Evolutionary conservation across 805 yeast species (phyloP), one percentile per base, ranked within the genome.

Genomic region (Myxozyma neglecta): DNA sequence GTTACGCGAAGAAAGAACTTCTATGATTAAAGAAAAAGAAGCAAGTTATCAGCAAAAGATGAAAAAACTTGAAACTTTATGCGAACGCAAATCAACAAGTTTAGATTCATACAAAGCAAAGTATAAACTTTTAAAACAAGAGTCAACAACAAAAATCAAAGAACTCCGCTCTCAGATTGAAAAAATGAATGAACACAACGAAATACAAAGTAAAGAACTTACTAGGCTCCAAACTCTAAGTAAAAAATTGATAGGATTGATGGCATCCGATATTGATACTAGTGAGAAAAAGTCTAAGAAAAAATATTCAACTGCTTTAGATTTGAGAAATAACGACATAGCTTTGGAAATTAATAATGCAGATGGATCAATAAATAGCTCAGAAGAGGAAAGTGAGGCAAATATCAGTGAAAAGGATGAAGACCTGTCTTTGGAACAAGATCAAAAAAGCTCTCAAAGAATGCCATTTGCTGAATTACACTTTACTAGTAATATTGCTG

Each of bases 211-310:
- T 8, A 47, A 36, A 47, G 58, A 55, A 34, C 42, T 55, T 24
- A 43, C 36, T 14, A 36, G 58, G 7, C 37, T 55, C n/a, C 58
- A 55, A 39, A 43, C 58, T 18, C 35, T 55, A 6, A 46, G 53
- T 36, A 55, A 44, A 36, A 46, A 37, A 16, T 39, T 55, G 24
- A 47, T 55, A 45, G 58, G 53, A 7, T 34, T 55, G 18, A 55
- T 46, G 58, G 52, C 53, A 10, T 46, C 58, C 8, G 47, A 46
- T 37, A 46, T 55, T 36, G 44, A 55, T 18, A 16, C 24, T 18
- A 10, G 20, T n/a, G 47, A 14, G 20, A n/a, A 18, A 4, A n/a
- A 5, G 4, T 39, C 43, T 8, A 36, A 32, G 34, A 53, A 14
- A 13, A 45, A 13, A n/a, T 2, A 3, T 6, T 3, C 5, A 20